These are phyloP conservation scores for Leavenworthia alabamica DNA, from an alignment of 345 rosid genomes.

Conservation along the genomic window DNA sequence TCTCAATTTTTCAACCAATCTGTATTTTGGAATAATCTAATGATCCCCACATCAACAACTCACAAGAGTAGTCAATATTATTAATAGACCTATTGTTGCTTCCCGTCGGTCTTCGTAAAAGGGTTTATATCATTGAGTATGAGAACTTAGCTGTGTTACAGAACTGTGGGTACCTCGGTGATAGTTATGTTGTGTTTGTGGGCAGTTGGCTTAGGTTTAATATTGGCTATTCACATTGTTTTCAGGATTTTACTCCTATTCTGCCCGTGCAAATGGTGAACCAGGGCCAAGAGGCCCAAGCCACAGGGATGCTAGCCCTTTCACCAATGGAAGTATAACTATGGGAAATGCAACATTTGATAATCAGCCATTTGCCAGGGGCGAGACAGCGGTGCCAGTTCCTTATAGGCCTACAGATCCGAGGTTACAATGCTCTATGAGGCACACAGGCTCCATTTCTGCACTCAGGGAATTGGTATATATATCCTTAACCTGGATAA, in stretches of 20 bases:
- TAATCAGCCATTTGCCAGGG: slow-evolving; percentile 44
- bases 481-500: slow-evolving; percentile 4
- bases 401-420: slow-evolving; percentile 57
- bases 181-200: background rate
- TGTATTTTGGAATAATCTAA: slow-evolving; percentile 8
- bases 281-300: slow-evolving; percentile 43
- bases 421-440: slow-evolving; percentile 58
- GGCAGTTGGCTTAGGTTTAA: background rate
- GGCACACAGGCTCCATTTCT: slow-evolving; percentile 50
- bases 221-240: background rate
- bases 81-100: background rate
- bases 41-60: background rate
- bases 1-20: slow-evolving; percentile 3
- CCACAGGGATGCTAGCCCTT: slow-evolving; percentile 50
- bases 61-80: slow-evolving; percentile 6
- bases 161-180: slow-evolving; percentile 8
- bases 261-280: slow-evolving; percentile 47
- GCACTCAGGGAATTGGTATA: slow-evolving; percentile 86
- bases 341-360: slow-evolving; percentile 44
- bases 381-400: slow-evolving; percentile 52
- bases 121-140: slow-evolving; percentile 5
- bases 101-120: too few relatives aligned
- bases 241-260: slow-evolving; percentile 2
- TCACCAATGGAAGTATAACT: slow-evolving; percentile 48
- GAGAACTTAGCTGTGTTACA: background rate